Percentiles rank a stretch among this genome's conserved stretches.
These are phyloP conservation scores for Pilatotrama ljubarskyi DNA, from an alignment of 768 basidiomycete species.

Conservation along the genomic window DNA sequence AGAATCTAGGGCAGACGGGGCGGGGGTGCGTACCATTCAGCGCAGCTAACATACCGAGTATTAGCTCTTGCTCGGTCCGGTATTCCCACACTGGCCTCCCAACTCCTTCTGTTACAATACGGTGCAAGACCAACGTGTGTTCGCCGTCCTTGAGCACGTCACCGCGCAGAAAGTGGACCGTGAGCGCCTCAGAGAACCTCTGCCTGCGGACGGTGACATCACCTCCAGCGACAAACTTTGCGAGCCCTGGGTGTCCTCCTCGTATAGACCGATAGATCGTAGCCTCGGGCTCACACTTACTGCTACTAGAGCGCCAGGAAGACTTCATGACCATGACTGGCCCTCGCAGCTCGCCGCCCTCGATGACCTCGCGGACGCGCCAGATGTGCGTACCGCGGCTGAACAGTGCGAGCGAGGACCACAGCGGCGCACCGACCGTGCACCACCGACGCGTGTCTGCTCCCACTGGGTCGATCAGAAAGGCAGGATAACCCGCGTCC, in stretches of 20 bases:
- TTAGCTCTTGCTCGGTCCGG: background rate
- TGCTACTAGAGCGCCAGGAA: background rate
- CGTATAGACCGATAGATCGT: background rate
- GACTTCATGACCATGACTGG: background rate
- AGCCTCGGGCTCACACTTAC: background rate
- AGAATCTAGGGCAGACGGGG: too few species aligned
- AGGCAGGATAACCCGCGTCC: too few species aligned
- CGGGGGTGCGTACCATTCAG: too few species aligned
- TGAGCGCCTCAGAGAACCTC: background rate
- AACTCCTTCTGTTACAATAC: conserved; percentile 1
- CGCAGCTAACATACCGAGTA: conserved; percentile 1
- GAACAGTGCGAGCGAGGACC: conserved; percentile 18
- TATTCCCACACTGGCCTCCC: conserved; percentile 10
- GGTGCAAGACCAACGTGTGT: conserved; percentile 4
- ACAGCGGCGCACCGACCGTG: conserved; percentile 4
- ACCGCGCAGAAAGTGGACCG: background rate
- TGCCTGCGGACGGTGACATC: background rate
- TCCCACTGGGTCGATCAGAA: background rate
- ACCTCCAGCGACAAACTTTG: background rate
- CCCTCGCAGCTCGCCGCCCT: background rate
- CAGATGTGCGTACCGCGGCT: conserved; percentile 21
- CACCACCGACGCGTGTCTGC: background rate
- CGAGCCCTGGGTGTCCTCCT: background rate
- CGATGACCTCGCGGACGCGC: conserved; percentile 3
- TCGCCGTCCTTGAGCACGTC: background rate